Base-by-base conservation (phyloP, 148 eudicot genomes). In the Camellia granthamiana region DNA sequence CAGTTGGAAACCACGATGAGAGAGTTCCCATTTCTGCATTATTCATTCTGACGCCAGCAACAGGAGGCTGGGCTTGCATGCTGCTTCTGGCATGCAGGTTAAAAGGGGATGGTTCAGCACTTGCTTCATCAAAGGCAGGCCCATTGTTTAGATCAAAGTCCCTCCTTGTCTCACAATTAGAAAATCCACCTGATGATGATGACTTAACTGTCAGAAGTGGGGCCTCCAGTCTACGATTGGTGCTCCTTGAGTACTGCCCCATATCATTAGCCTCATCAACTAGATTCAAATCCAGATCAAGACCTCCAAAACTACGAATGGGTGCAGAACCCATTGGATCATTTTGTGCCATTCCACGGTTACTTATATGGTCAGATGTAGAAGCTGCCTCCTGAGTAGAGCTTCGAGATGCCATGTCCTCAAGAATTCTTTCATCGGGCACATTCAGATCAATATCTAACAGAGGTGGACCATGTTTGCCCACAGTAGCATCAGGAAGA, bases 361-460 rank as follows among this genome's bases (percentile, higher is more conserved):
- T 80, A 69, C 38, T 49, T 21, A 13, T 44, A 15, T 59, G 84
- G 41, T 77, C 69, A 72, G 90, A 82, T n/a, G 87, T 67, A 4
- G 86, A 81, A 56, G 83, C 79, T n/a, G 68, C 66, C 58, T 69
- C 90, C 69, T 69, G 77, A 77, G 61, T 81, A 80, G 80, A 83
- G 82, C 74, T 82, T 73, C 81, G 91, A 84, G 78, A 81, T 75
- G 84, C 84, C 77, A 84, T 78, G 23, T 90, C 97, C 55, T 90
- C 91, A 30, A 89, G 75, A 58, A 83, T 56, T 81, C 86, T 84
- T 84, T 93, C 96, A 81, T 95, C 98, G 7, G 97, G 87, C 80
- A 93, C 93, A 88, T 96, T 96, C 66, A 96, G 83, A 78, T 96
- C 99, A 89, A 96, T 76, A 79, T 96, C 97, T 67, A 96, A 86